Base-by-base conservation (phyloP, 768 basidiomycete species). In the Leucocoprinus leucothites region DNA sequence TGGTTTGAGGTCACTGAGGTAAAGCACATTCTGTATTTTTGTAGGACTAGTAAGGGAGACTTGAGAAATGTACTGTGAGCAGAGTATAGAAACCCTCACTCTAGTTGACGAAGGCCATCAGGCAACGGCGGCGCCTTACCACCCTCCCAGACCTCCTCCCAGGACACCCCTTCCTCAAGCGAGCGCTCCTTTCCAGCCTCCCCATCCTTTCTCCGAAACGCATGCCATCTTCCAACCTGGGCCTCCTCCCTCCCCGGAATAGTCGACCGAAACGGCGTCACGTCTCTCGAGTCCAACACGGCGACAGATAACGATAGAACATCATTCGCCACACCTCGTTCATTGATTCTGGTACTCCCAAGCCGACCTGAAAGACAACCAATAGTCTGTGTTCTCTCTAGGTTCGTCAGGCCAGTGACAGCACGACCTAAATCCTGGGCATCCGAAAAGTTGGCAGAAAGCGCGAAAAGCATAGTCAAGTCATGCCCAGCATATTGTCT, bases 191-290 rank as follows among this genome's bases (percentile, higher is more conserved):
- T 41, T 3, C 31, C 13, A 18, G 38, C 63, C 40, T 62, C 55
- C 50, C 57, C 56, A 25, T 31, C 60, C 60, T 71, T 72, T 61
- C 76, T 72, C 57, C 79, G 67, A 58, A 81, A 79, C 16, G 85
- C 76, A 64, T 87, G 85, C 86, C 85, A 85, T 44, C 87, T 74
- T 25, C 89, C 89, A 11, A 91, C 87, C 61, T 87, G 85, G 2
- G 78, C 67, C 14, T 79, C 71, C n/a, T 71, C 67, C 45, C 72
- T 72, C 9, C 89, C 88, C 1, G 79, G 77, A 51, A 90, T 79
- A 1, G 74, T 76, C 8, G 87, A 89, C n/a, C 77, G 76, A 61
- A 90, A 90, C 1, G 79, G 68, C 1, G 74, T 69, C 9, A 77
- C 78, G 7, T 64, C 49, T 0, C 67, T 57, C 1, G 72, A 60